Conservation (phyloP, 441 rosid species). For the Mallotus japonicus region DNA sequence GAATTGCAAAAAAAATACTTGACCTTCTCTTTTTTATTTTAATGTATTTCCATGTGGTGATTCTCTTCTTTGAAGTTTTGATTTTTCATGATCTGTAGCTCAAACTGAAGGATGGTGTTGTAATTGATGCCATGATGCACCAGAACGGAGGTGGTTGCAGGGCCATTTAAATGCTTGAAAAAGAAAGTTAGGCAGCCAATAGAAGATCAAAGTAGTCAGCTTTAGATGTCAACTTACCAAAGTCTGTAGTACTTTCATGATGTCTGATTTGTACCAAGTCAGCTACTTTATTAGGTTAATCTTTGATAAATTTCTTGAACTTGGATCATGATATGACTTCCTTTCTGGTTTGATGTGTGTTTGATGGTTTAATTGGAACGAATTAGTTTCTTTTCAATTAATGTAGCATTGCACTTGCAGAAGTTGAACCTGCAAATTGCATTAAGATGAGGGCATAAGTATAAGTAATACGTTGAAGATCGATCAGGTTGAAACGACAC, state of each 20-base stretch:
- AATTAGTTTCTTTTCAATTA: neutral
- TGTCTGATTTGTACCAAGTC: neutral
- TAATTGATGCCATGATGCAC: neutral
- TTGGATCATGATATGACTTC: neutral
- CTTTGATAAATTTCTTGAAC: neutral
- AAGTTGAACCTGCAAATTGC: no score
- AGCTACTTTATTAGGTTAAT: neutral
- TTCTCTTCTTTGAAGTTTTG: neutral
- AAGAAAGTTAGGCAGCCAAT: neutral
- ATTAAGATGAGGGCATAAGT: no score
- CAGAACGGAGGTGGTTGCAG: neutral
- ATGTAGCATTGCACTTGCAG: neutral
- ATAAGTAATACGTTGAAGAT: no score
- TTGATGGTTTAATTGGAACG: neutral
- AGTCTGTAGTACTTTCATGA: neutral
- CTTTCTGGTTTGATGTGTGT: neutral
- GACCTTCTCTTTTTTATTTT: neutral
- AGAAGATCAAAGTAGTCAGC: neutral
- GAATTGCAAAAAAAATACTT: neutral
- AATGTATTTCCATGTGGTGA: neutral
- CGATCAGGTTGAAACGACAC: no score
- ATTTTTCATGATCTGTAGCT: conserved; percentile 3
- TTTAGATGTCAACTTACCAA: no score
- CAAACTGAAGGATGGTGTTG: neutral
- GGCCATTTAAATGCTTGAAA: neutral